Evolutionary conservation across 2,329 filamentous ascomycete genomes (phyloP).

Genomic region (Lecanicillium sp.): DNA sequence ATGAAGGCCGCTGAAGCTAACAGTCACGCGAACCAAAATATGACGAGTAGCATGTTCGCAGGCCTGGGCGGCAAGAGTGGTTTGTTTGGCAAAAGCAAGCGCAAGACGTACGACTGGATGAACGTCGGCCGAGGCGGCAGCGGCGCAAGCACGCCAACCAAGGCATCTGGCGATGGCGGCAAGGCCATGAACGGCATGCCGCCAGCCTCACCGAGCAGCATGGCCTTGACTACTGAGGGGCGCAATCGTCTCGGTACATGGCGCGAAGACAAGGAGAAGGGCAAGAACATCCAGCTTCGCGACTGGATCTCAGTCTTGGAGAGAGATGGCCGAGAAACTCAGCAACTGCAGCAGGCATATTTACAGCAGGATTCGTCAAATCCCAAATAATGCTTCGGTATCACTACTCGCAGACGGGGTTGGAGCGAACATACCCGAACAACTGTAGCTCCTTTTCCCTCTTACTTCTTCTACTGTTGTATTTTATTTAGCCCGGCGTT

Average conservation of each 20-base stretch:
- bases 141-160: constrained; percentile 47
- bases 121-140: constrained; percentile 45
- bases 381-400: constrained; percentile 31
- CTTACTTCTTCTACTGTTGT: constrained; percentile 22
- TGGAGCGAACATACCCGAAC: not conserved
- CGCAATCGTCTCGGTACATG: constrained; percentile 64
- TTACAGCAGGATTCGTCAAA: constrained; percentile 44
- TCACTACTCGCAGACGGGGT: constrained; percentile 16
- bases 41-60: constrained; percentile 68
- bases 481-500: constrained; percentile 31
- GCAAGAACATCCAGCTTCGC: constrained; percentile 73
- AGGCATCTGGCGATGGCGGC: constrained; percentile 27
- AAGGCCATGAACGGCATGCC: constrained; percentile 29
- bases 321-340: constrained; percentile 63
- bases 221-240: constrained; percentile 49
- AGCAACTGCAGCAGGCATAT: constrained; percentile 55
- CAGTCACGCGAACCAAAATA: constrained; percentile 75
- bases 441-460: constrained; percentile 17
- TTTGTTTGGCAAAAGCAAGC: constrained; percentile 54
- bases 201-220: constrained; percentile 25
- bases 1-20: constrained; percentile 72
- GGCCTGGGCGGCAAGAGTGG: constrained; percentile 57
- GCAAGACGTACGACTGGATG: constrained; percentile 74
- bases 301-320: constrained; percentile 79
- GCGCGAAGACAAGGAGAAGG: constrained; percentile 72